Percentiles rank a stretch among this genome's conserved stretches.
phyloP scores from a whole-genome alignment of 1,139 yeast species.

The Casaregolazyma suthepensis region DNA sequence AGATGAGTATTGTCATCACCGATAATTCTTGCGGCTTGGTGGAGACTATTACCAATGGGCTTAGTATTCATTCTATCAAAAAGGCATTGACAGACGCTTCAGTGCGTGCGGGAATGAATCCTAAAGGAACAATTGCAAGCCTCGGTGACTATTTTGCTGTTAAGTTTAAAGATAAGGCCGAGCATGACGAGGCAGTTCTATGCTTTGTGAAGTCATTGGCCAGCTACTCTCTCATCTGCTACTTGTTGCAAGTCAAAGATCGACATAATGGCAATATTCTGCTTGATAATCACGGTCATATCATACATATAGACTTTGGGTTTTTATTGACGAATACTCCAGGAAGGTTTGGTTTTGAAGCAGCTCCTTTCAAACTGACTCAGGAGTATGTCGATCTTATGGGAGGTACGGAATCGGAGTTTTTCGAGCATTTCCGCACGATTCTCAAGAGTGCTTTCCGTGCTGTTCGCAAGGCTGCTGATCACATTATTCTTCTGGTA shows the following conservation, averaged over 20 bases:
- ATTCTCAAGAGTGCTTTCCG: slow-evolving; percentile 68
- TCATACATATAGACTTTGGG: slow-evolving; percentile 94
- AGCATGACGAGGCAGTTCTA: slow-evolving; percentile 65
- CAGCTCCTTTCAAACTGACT: slow-evolving; percentile 92
- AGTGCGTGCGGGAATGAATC: slow-evolving; percentile 56
- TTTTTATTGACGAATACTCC: slow-evolving; percentile 89
- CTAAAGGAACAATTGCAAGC: slow-evolving; percentile 64
- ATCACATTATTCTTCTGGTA: slow-evolving; percentile 70
- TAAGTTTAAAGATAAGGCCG: slow-evolving; percentile 1
- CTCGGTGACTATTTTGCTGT: slow-evolving; percentile 62
- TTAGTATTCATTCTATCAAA: slow-evolving; percentile 88
- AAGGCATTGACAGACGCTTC: slow-evolving; percentile 80
- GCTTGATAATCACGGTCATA: slow-evolving; percentile 91
- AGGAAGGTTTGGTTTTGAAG: slow-evolving; percentile 93
- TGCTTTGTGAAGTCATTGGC: slow-evolving; percentile 83
- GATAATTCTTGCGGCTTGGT: slow-evolving; percentile 88
- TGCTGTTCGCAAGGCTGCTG: slow-evolving; percentile 63
- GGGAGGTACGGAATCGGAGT: slow-evolving; percentile 66
- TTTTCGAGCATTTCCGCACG: slow-evolving; percentile 52
- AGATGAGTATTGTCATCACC: slow-evolving; percentile 86
- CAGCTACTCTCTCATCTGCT: slow-evolving; percentile 82
- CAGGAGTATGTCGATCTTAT: slow-evolving; percentile 78
- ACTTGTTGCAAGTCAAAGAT: slow-evolving; percentile 84
- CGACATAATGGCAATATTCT: slow-evolving; percentile 95
- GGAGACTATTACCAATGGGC: slow-evolving; percentile 90